Evolutionary conservation across 2,329 filamentous ascomycete genomes (phyloP).

Genomic region (Alternaria arbusti): DNA sequence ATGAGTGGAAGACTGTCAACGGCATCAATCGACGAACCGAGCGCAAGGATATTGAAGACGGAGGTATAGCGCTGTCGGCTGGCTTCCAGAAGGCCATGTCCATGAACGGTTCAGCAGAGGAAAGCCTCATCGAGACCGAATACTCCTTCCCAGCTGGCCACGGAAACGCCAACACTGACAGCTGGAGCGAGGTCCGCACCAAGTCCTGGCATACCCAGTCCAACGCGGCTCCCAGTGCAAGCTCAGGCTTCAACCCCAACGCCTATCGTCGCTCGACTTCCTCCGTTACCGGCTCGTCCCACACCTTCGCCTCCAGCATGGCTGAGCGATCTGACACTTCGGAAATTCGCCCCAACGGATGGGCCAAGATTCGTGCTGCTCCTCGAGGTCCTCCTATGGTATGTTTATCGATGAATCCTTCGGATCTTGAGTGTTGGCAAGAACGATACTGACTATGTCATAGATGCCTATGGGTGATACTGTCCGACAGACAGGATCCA

Average conservation of each 20-base stretch:
- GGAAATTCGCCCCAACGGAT: conserved; percentile 20
- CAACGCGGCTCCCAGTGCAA: conserved; percentile 4
- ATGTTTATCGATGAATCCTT: conserved; percentile 4
- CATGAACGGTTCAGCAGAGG: conserved; percentile 9
- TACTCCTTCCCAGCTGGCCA: conserved; percentile 9
- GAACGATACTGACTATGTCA: conserved; percentile 4
- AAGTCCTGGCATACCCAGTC: conserved; percentile 37
- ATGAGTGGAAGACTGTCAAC: conserved; percentile 11
- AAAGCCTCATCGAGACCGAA: conserved; percentile 30
- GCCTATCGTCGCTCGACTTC: conserved; percentile 21
- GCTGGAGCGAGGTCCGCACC: conserved; percentile 20
- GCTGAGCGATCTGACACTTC: conserved; percentile 31
- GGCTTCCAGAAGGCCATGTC: conserved; percentile 25
- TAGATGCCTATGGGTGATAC: conserved; percentile 19
- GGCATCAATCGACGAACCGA: conserved; percentile 4
- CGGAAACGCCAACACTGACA: conserved; percentile 6
- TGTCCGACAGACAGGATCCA: background rate
- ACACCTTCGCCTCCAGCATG: conserved; percentile 30
- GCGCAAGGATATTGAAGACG: conserved; percentile 1
- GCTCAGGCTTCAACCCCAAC: conserved; percentile 26
- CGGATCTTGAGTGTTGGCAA: background rate
- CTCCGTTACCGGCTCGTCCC: conserved; percentile 20
- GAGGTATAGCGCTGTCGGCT: conserved; percentile 23
- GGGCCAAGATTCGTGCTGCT: conserved; percentile 38
- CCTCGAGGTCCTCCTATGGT: conserved; percentile 22